Base-by-base conservation (phyloP, 352 stramenopile species). In the Globisporangium sylvaticum region DNA sequence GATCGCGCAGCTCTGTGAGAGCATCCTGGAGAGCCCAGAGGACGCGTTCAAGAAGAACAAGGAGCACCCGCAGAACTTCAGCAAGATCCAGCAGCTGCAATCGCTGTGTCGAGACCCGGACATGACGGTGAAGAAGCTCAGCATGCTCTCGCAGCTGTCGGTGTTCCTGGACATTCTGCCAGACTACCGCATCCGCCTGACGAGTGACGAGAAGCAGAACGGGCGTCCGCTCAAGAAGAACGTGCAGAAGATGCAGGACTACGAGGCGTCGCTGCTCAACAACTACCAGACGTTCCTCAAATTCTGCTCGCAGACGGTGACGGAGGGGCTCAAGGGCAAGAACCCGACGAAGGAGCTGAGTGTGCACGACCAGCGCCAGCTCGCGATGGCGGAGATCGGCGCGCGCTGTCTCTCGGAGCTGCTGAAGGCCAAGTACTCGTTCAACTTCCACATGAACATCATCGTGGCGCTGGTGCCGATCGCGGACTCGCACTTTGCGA, bases 91-190 rank as follows among this genome's bases (percentile, higher is more conserved):
- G 72, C 82, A 95, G 68, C 66, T 94, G 53, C 85, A 92, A 54
- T 67, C 68, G 24, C 75, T 96, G 31, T 90, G 77, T 44, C 75
- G 74, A 22, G 90, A 97, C 55, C 74, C 81, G 10, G 90, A 97
- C 65, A 57, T 74, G 22, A 91, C 82, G 1, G 79, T 97, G 54
- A 80, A 85, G 66, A 91, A 92, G 59, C 80, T 98, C 8, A 95
- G 86, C 24, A 77, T 98, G 69, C 78, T 98, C 54, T 98, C 94
- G 8, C 77, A 98, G 56, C 73, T 98, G 18, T 96, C 96, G 1
- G 92, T 99, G 34, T 98, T 98, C 63, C 80, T 98, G 48, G 96
- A 99, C 62, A 97, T 99, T 34, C 59, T 98, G 34, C 96, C 96
- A 0, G 86, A 93, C 65, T 98, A 99, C 79, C 88, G 96, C 59